phyloP scores from a whole-genome alignment of 225 moss, liverwort and hornwort genomes.

The Pseudoscleropodium purum region DNA sequence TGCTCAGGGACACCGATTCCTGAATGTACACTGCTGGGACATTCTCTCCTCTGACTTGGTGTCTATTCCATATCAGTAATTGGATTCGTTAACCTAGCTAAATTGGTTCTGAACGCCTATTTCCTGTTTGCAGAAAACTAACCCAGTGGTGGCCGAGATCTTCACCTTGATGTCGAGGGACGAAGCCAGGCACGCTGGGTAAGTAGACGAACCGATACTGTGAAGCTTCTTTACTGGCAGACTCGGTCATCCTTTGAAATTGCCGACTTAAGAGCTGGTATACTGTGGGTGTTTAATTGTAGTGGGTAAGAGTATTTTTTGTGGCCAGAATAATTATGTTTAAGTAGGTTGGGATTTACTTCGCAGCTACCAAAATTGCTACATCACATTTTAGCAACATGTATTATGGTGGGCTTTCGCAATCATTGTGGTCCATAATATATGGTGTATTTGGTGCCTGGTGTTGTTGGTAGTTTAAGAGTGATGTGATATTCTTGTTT shows the following conservation, averaged over 20 bases:
- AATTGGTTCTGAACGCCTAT: background rate
- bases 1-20: background rate
- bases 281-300: background rate
- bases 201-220: background rate
- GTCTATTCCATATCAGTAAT: background rate
- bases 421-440: background rate
- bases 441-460: background rate
- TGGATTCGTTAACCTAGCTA: background rate
- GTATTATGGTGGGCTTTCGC: background rate
- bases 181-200: conserved; percentile 94
- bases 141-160: conserved; percentile 82
- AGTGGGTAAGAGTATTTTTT: background rate
- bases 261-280: background rate
- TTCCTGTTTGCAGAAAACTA: conserved; percentile 64
- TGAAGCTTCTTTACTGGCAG: background rate
- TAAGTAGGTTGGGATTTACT: background rate
- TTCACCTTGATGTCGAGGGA: conserved; percentile 98
- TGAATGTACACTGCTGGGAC: background rate
- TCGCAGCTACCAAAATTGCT: background rate
- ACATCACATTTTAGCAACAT: background rate
- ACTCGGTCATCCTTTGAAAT: background rate
- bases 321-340: background rate
- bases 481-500: background rate
- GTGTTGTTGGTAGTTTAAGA: background rate
- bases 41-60: background rate